A percentile compares a stretch with the other conserved stretches of the same genome.
phyloP scores from a whole-genome alignment of 257 asterid species.

The Nicotiana obtusifolia region DNA sequence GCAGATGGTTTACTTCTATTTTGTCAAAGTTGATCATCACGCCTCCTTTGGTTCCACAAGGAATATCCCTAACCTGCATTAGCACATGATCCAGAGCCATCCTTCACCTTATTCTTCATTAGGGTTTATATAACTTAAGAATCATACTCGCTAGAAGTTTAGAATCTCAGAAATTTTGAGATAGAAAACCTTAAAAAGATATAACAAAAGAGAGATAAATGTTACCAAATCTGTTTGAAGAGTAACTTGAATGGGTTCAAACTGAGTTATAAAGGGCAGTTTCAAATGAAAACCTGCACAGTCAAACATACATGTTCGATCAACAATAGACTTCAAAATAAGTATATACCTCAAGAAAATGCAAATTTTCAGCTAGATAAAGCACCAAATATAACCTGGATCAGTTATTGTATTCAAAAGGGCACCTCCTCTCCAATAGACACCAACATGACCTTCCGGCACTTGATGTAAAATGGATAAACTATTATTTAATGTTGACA shows the following conservation, averaged over 20 bases:
- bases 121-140: background rate
- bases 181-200: background rate
- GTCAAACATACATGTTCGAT: constrained; percentile 6
- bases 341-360: background rate
- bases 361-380: background rate
- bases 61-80: constrained; percentile 91
- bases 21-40: constrained; percentile 93
- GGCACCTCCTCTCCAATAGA: constrained; percentile 99
- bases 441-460: constrained; percentile 98
- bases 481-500: constrained; percentile 40
- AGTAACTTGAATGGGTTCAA: constrained; percentile 97
- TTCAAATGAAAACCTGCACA: constrained; percentile 81
- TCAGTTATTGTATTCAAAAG: constrained; percentile 65
- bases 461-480: constrained; percentile 85
- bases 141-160: background rate
- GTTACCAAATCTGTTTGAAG: constrained; percentile 95
- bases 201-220: background rate
- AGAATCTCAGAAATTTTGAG: constrained; percentile 3
- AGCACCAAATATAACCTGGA: constrained; percentile 54
- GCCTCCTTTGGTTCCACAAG: constrained; percentile 99
- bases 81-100: constrained; percentile 10
- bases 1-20: constrained; percentile 56
- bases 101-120: constrained; percentile 1
- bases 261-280: constrained; percentile 81
- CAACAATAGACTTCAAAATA: constrained; percentile 12